These are phyloP conservation scores for Graphiopsis chlorocephala DNA, from an alignment of 2,329 filamentous ascomycete genomes.

Conservation along the genomic window DNA sequence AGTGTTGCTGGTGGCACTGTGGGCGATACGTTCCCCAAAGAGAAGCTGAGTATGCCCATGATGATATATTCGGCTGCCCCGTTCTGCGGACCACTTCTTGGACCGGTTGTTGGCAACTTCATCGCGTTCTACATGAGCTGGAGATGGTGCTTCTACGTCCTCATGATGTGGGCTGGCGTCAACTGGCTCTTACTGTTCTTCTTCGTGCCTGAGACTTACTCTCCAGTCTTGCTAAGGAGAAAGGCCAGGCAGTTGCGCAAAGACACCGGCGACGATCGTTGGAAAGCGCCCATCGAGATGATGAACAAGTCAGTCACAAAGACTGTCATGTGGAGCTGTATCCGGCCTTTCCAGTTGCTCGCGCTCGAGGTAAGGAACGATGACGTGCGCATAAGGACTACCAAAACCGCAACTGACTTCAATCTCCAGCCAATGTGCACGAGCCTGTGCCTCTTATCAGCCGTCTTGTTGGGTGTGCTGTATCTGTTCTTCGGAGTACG, in stretches of 20 bases:
- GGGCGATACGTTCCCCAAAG: constrained; percentile 69
- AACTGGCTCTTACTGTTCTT: constrained; percentile 64
- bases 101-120: constrained; percentile 68
- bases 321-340: constrained; percentile 52
- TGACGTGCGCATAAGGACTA: not conserved
- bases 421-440: constrained; percentile 70
- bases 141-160: constrained; percentile 79
- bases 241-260: constrained; percentile 70
- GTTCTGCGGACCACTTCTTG: constrained; percentile 56
- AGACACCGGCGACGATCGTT: constrained; percentile 74
- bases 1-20: constrained; percentile 81
- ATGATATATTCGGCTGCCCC: constrained; percentile 66
- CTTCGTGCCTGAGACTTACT: constrained; percentile 86
- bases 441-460: constrained; percentile 76
- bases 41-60: constrained; percentile 77
- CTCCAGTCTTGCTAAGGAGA: constrained; percentile 64
- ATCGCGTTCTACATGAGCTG: constrained; percentile 74
- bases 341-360: constrained; percentile 73
- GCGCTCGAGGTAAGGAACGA: constrained; percentile 45
- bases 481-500: constrained; percentile 78
- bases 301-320: constrained; percentile 62
- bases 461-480: constrained; percentile 79
- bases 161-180: constrained; percentile 75
- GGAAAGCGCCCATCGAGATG: constrained; percentile 74
- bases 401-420: constrained; percentile 44